phyloP scores from a whole-genome alignment of 139 green algal genomes.

The Deuterostichococcus epilithicus region DNA sequence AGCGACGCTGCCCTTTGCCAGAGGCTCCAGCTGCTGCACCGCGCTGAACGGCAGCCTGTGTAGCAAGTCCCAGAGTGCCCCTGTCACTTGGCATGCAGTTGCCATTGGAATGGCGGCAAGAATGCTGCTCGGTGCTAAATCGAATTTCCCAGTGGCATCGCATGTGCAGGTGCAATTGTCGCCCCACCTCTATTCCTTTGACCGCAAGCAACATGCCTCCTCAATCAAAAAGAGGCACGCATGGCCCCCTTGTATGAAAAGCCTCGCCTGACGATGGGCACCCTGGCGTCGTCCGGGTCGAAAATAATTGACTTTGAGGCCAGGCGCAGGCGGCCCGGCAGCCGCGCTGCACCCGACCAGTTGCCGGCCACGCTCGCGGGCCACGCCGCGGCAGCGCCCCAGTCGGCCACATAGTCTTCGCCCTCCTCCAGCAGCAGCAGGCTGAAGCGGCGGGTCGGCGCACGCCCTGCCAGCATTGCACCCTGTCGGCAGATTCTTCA shows the following conservation, averaged over 20 bases:
- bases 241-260: too few species aligned
- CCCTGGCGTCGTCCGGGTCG: slow-evolving; percentile 73
- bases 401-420: slow-evolving; percentile 74
- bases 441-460: slow-evolving; percentile 57
- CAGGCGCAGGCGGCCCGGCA: slow-evolving; percentile 75
- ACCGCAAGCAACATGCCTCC: too few species aligned
- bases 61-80: too few species aligned
- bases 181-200: too few species aligned
- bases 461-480: slow-evolving; percentile 40
- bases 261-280: slow-evolving; percentile 72
- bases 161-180: too few species aligned
- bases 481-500: neutral
- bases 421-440: slow-evolving; percentile 86
- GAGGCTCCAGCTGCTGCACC: slow-evolving; percentile 30
- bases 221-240: too few species aligned
- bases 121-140: too few species aligned
- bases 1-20: slow-evolving; percentile 10
- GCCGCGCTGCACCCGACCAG: slow-evolving; percentile 38
- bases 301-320: slow-evolving; percentile 82
- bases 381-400: slow-evolving; percentile 48
- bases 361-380: slow-evolving; percentile 55
- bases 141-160: too few species aligned
- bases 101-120: too few species aligned
- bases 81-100: too few species aligned
- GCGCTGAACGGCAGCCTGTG: slow-evolving; percentile 19